Percentiles rank a stretch among this genome's conserved stretches.
Conservation (phyloP, 2,329 filamentous ascomycete species). For the Penicillium frequentans region DNA sequence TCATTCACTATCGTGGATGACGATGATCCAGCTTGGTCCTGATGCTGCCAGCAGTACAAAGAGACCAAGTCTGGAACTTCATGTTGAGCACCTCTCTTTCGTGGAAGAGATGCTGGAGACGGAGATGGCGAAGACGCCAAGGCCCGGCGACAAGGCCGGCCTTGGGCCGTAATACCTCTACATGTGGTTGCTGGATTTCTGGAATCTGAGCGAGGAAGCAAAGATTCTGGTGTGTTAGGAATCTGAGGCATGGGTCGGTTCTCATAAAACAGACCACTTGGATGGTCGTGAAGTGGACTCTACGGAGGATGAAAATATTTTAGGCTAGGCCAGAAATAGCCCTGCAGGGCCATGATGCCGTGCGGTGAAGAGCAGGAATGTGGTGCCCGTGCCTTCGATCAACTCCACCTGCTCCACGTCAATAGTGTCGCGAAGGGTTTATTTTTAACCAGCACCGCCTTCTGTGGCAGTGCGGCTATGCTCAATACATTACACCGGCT, state of each 20-base stretch:
- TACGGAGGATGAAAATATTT: slow-evolving; percentile 1
- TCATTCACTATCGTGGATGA: slow-evolving; percentile 16
- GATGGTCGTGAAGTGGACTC: not conserved
- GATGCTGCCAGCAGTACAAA: slow-evolving; percentile 93
- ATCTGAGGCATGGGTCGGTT: slow-evolving; percentile 61
- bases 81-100: slow-evolving; percentile 24
- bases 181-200: slow-evolving; percentile 83
- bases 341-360: not conserved
- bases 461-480: slow-evolving; percentile 1
- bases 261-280: not conserved
- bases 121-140: slow-evolving; percentile 53
- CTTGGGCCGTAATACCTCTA: slow-evolving; percentile 77
- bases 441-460: slow-evolving; percentile 8
- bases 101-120: slow-evolving; percentile 21
- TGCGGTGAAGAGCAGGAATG: slow-evolving; percentile 8
- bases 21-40: slow-evolving; percentile 67
- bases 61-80: slow-evolving; percentile 30
- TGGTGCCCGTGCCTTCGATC: not conserved
- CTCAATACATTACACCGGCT: not conserved
- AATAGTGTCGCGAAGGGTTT: slow-evolving; percentile 1
- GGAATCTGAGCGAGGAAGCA: slow-evolving; percentile 77
- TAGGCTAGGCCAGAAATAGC: not conserved
- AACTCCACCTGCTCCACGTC: slow-evolving; percentile 9
- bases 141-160: slow-evolving; percentile 78
- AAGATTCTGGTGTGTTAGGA: slow-evolving; percentile 75